Conservation (phyloP, 2,329 filamentous ascomycete species). For the Trichoderma koningii region DNA sequence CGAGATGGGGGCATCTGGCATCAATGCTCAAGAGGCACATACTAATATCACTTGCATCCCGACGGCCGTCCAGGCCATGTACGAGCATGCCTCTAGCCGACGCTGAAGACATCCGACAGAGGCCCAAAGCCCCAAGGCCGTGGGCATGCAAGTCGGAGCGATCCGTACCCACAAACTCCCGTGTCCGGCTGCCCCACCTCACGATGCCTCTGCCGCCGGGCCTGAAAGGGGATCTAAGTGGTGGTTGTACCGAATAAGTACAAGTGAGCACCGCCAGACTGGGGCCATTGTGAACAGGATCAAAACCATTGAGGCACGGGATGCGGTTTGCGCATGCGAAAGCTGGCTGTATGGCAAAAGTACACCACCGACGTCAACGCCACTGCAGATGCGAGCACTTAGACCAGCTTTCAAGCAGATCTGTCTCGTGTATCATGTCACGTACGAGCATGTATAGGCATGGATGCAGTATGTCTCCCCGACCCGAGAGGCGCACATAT, state of each 20-base stretch:
- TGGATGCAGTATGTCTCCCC: background rate
- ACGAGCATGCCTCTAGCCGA: slow-evolving; percentile 9
- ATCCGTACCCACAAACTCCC: slow-evolving; percentile 28
- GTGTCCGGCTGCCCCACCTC: slow-evolving; percentile 26
- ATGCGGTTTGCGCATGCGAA: background rate
- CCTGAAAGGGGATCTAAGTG: background rate
- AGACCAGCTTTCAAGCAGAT: background rate
- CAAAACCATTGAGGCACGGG: no score
- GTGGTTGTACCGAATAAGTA: background rate
- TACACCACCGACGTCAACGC: background rate
- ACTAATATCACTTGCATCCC: slow-evolving; percentile 1
- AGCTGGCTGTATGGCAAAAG: background rate
- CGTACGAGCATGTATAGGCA: background rate
- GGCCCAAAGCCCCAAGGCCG: background rate
- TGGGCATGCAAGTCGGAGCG: slow-evolving; percentile 28
- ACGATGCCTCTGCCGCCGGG: slow-evolving; percentile 23
- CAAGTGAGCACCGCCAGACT: background rate
- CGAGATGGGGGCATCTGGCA: background rate
- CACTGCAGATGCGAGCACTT: slow-evolving; percentile 14
- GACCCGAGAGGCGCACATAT: slow-evolving; percentile 1
- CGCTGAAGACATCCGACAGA: slow-evolving; percentile 24
- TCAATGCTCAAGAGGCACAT: slow-evolving; percentile 9
- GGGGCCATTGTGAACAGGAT: background rate
- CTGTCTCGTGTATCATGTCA: background rate
- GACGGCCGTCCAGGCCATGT: background rate